These are phyloP conservation scores for Colletotrichum theobromicola DNA, from an alignment of 2,329 filamentous ascomycete species.

Conservation along the genomic window DNA sequence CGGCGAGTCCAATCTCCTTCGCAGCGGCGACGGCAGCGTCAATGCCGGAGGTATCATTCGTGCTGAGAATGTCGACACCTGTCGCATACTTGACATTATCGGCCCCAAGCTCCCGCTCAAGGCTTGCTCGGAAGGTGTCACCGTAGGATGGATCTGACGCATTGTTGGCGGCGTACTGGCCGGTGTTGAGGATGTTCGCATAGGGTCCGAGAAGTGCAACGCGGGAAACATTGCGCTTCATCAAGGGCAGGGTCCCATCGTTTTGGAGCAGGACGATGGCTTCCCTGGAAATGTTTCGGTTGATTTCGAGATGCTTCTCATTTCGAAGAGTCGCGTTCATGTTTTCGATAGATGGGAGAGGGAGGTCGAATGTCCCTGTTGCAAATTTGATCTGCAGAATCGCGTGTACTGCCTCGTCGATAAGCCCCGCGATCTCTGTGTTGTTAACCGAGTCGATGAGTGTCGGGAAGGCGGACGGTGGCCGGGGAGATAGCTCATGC, in stretches of 20 bases:
- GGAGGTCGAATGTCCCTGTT: constrained; percentile 30
- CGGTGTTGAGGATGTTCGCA: constrained; percentile 26
- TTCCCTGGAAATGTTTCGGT: constrained; percentile 25
- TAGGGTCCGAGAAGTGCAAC: constrained; percentile 25
- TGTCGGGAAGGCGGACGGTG: constrained; percentile 26
- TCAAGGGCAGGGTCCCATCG: constrained; percentile 22
- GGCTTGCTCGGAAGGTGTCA: constrained; percentile 23
- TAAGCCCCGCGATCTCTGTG: constrained; percentile 23
- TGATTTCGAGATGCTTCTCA: constrained; percentile 19
- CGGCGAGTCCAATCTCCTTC: constrained; percentile 30
- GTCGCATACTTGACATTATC: constrained; percentile 26
- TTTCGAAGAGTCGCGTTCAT: constrained; percentile 19
- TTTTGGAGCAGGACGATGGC: constrained; percentile 27
- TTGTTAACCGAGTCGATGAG: constrained; percentile 26
- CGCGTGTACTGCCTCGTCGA: constrained; percentile 29
- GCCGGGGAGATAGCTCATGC: constrained; percentile 30
- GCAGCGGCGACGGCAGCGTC: constrained; percentile 29
- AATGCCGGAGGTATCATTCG: constrained; percentile 23
- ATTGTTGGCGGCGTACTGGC: constrained; percentile 26
- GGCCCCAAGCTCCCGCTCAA: constrained; percentile 21
- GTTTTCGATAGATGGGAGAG: constrained; percentile 25
- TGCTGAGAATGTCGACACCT: constrained; percentile 17
- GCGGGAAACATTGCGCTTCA: background rate
- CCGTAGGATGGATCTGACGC: constrained; percentile 24
- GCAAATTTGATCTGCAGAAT: constrained; percentile 34